A percentile compares a stretch with the other conserved stretches of the same genome.
Conservation (phyloP, 306 rosid genomes). For the Sophora flavescens region DNA sequence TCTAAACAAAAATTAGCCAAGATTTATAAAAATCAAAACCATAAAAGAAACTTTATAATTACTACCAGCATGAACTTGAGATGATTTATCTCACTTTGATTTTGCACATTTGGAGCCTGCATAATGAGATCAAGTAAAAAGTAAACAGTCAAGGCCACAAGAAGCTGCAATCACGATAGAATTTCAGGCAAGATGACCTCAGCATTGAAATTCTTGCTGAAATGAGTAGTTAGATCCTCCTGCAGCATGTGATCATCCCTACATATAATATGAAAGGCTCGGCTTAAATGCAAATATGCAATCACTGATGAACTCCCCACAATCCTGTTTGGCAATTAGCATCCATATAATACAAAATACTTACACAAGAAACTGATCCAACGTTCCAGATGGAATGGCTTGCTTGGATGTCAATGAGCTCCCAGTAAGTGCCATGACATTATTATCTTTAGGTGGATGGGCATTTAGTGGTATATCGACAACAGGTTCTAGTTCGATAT, state of each 20-base stretch:
- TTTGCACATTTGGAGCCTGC: conserved; percentile 64
- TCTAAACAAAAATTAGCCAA: conserved; percentile 13
- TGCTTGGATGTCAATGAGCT: conserved; percentile 51
- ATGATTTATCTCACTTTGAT: conserved; percentile 65
- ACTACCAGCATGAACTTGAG: conserved; percentile 91
- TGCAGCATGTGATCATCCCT: conserved; percentile 63
- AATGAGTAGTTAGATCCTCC: conserved; percentile 53
- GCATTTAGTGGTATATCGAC: conserved; percentile 45
- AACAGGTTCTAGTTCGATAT: conserved; percentile 47
- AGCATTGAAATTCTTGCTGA: conserved; percentile 51
- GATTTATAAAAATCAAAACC: conserved; percentile 30
- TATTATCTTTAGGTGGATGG: conserved; percentile 41
- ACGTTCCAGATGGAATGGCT: conserved; percentile 46
- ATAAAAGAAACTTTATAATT: conserved; percentile 38
- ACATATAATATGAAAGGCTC: conserved; percentile 2
- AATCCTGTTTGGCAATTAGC: conserved; percentile 24
- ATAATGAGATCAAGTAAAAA: conserved; percentile 38
- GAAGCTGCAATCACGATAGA: conserved; percentile 36
- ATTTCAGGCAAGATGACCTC: conserved; percentile 59
- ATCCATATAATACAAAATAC: conserved; percentile 39
- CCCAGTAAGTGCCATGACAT: conserved; percentile 42
- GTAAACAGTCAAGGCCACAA: conserved; percentile 42
- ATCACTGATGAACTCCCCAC: conserved; percentile 22
- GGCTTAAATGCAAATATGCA: conserved; percentile 44
- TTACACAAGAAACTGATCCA: conserved; percentile 55